Evolutionary conservation across 805 yeast species (phyloP).

Genomic region (Brettanomyces anomalus): DNA sequence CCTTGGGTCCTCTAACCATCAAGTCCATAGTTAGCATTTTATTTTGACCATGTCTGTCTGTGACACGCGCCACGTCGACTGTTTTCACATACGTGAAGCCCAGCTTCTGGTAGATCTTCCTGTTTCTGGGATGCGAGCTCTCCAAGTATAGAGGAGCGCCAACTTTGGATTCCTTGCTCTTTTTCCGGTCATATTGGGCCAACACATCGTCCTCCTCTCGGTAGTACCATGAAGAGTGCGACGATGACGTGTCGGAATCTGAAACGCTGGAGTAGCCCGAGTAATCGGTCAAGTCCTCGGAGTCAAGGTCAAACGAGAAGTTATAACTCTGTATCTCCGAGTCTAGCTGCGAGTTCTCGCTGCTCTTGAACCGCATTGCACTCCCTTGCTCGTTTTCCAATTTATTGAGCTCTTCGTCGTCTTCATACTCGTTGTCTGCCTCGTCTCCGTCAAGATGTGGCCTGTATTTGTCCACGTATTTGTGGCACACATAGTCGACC

Average conservation of each 20-base stretch:
- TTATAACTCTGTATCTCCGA: conserved; percentile 27
- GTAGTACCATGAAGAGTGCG: conserved; percentile 27
- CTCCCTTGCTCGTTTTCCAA: conserved; percentile 7
- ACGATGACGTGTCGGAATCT: conserved; percentile 23
- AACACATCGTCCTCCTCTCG: conserved; percentile 27
- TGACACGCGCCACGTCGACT: conserved; percentile 25
- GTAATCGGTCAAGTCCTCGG: conserved; percentile 26
- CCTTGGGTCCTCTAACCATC: conserved; percentile 31
- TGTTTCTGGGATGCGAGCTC: conserved; percentile 45
- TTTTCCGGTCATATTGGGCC: conserved; percentile 24
- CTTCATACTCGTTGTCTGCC: conserved; percentile 6
- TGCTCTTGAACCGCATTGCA: conserved; percentile 6
- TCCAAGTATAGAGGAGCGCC: conserved; percentile 41
- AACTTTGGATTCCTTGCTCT: conserved; percentile 19
- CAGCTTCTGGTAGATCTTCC: conserved; percentile 43
- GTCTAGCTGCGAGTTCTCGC: conserved; percentile 21
- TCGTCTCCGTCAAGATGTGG: conserved; percentile 7
- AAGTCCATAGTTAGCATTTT: conserved; percentile 27
- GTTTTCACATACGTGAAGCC: conserved; percentile 37
- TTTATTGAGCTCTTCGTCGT: conserved; percentile 8
- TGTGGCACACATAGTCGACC: conserved; percentile 39
- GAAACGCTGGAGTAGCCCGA: conserved; percentile 25
- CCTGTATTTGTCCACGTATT: conserved; percentile 29
- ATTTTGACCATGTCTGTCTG: conserved; percentile 15
- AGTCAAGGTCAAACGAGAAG: conserved; percentile 25